Conservation (phyloP, 1,139 yeast genomes). For the Zhuliangozyma blackwelliae region DNA sequence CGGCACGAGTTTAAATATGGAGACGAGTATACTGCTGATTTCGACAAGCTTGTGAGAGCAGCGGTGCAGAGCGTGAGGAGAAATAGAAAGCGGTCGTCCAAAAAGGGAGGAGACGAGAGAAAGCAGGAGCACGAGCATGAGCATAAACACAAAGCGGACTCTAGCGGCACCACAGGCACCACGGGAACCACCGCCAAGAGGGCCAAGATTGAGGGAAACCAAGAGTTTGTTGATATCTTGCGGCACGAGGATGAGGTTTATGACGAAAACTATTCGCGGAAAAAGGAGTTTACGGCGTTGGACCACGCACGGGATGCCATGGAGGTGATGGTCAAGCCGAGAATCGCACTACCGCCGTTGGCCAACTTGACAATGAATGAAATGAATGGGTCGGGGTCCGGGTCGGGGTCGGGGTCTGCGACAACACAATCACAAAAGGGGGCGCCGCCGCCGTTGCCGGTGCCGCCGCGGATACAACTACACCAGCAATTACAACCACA, state of each 20-base stretch:
- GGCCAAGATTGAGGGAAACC: constrained; percentile 1
- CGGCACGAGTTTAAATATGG: constrained; percentile 75
- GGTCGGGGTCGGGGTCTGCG: too few relatives aligned
- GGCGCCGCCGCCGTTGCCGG: too few relatives aligned
- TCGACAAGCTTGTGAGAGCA: constrained; percentile 85
- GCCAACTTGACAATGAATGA: constrained; percentile 7
- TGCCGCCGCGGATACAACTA: not conserved
- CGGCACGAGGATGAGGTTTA: constrained; percentile 30
- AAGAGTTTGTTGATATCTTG: constrained; percentile 32
- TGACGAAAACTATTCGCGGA: constrained; percentile 31
- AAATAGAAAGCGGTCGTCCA: constrained; percentile 40
- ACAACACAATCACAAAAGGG: too few relatives aligned
- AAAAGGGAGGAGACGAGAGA: constrained; percentile 1
- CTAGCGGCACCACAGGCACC: constrained; percentile 3
- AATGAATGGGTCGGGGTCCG: not conserved
- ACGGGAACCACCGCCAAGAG: not conserved
- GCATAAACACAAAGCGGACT: not conserved
- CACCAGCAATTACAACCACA: constrained; percentile 3
- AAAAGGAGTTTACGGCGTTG: constrained; percentile 23
- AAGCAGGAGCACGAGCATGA: constrained; percentile 4
- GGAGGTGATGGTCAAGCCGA: constrained; percentile 35
- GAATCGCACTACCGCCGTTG: constrained; percentile 18
- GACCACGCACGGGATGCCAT: constrained; percentile 39
- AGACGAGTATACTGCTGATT: constrained; percentile 55
- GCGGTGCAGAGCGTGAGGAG: constrained; percentile 70